phyloP scores from a whole-genome alignment of 140 eudicot species.

The Erigeron philadelphicus region DNA sequence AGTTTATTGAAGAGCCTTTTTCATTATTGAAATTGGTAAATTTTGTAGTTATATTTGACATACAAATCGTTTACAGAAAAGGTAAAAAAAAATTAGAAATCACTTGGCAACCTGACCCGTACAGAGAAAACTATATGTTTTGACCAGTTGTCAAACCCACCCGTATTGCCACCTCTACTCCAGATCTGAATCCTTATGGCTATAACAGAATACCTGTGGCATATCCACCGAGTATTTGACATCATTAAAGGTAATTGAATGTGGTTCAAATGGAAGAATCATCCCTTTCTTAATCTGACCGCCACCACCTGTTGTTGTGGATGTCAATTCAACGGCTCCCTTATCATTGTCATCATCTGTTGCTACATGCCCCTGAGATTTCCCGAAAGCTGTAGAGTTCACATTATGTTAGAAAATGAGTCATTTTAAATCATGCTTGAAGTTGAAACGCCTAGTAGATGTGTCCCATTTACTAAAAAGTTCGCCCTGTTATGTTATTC shows the following conservation, averaged over 20 bases:
- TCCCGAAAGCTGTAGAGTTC: conserved; percentile 45
- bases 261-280: conserved; percentile 66
- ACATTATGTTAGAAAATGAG: neutral
- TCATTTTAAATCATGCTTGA: neutral
- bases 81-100: too few relatives aligned
- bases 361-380: conserved; percentile 35
- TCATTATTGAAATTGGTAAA: too few relatives aligned
- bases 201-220: conserved; percentile 44
- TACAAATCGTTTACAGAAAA: too few relatives aligned
- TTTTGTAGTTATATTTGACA: too few relatives aligned
- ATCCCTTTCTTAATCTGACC: conserved; percentile 38
- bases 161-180: neutral
- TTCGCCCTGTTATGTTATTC: too few relatives aligned
- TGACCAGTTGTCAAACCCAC: neutral
- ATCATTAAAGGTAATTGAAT: conserved; percentile 53
- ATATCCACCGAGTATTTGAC: conserved; percentile 59
- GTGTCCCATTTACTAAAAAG: neutral
- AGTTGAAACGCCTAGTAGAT: neutral
- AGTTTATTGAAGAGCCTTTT: too few relatives aligned
- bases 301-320: conserved; percentile 15
- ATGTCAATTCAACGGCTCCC: conserved; percentile 33
- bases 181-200: neutral
- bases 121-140: too few relatives aligned
- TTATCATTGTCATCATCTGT: conserved; percentile 29
- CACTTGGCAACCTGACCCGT: neutral